These are phyloP conservation scores for Volvox africanus DNA, from an alignment of 139 green algal species.

Conservation along the genomic window DNA sequence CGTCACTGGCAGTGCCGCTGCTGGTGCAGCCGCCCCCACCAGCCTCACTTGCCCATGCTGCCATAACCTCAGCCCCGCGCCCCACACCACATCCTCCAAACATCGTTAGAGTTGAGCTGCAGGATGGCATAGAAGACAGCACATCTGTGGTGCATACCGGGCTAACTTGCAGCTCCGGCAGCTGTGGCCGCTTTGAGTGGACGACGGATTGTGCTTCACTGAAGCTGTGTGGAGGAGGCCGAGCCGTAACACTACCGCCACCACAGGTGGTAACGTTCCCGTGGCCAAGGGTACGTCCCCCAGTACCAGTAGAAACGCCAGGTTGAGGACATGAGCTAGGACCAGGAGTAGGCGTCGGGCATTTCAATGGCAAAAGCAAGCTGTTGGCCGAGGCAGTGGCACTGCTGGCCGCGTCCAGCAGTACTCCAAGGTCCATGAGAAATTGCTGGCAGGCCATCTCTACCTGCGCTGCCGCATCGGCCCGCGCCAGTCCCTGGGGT, in stretches of 20 bases:
- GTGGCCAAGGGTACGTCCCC: neutral
- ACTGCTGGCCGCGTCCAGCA: slow-evolving; percentile 17
- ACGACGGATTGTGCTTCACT: neutral
- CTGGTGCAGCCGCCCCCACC: neutral
- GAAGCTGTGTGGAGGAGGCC: neutral
- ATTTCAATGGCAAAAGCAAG: neutral
- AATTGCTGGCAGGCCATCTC: slow-evolving; percentile 46
- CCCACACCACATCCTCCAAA: neutral
- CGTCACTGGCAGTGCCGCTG: neutral
- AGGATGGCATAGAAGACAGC: neutral
- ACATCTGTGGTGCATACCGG: neutral
- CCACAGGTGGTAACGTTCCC: no score
- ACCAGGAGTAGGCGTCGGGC: no score
- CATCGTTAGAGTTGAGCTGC: neutral
- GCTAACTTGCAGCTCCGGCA: slow-evolving; percentile 11
- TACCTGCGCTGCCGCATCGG: slow-evolving; percentile 6
- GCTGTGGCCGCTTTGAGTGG: neutral
- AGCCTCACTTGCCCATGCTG: neutral
- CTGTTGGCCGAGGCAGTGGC: neutral
- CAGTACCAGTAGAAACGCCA: neutral
- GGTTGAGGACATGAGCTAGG: neutral
- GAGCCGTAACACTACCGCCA: neutral
- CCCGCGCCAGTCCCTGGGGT: neutral
- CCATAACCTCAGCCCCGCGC: neutral
- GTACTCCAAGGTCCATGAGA: slow-evolving; percentile 22